A percentile compares a stretch with the other conserved stretches of the same genome.
Conservation (phyloP, 139 green algal genomes). For the Asterochloris erici region DNA sequence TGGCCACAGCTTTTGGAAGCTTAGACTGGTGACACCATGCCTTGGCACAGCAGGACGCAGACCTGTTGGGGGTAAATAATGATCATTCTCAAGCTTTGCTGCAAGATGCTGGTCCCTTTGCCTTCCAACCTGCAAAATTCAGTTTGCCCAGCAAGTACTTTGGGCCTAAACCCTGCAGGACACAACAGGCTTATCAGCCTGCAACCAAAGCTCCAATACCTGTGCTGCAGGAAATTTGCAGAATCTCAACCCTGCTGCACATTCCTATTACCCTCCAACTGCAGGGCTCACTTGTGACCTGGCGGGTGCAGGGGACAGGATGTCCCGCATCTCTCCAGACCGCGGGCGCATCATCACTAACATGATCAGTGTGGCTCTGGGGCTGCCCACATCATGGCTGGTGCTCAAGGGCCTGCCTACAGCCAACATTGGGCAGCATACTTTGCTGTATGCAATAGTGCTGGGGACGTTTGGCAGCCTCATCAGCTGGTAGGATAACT, state of each 20-base stretch:
- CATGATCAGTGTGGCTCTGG: conserved; percentile 54
- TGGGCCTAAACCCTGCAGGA: no score
- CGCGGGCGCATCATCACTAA: conserved; percentile 50
- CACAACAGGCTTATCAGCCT: background rate
- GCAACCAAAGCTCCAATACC: background rate
- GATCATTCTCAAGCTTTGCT: no score
- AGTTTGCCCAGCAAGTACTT: no score
- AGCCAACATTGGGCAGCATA: background rate
- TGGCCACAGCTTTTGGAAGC: background rate
- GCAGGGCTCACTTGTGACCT: background rate
- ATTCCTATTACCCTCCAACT: background rate
- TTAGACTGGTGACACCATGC: no score
- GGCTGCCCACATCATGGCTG: conserved; percentile 57
- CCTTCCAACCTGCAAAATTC: no score
- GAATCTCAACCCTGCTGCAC: background rate
- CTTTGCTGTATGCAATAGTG: conserved; percentile 37
- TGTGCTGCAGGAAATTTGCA: background rate
- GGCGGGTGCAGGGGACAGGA: conserved; percentile 14
- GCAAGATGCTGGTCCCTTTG: no score
- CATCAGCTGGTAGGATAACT: conserved; percentile 57
- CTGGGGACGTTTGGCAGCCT: conserved; percentile 62
- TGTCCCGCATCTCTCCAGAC: conserved; percentile 38
- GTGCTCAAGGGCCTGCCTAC: conserved; percentile 62
- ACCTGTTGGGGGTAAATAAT: no score
- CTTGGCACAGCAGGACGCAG: no score